Evolutionary conservation across 1,284 basidiomycete species (phyloP), one percentile per base, ranked within the genome.

Genomic region (Cystobasidiaceae sp.): DNA sequence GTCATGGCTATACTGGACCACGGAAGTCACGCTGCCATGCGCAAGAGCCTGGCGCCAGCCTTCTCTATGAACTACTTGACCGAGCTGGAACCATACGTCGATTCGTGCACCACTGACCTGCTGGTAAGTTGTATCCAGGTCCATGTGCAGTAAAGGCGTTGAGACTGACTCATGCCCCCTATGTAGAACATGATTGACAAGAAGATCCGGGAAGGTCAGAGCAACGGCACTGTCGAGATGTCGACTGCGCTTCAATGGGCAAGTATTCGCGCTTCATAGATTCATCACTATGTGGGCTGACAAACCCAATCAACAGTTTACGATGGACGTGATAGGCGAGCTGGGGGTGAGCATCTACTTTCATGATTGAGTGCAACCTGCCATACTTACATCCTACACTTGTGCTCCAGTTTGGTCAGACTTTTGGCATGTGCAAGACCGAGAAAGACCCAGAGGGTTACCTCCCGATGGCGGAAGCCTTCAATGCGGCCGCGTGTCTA

Each of bases 21-120:
- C 21, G 17, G 28, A 7, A 21, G 19, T 9, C 48, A 50, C 17
- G 48, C 48, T 9, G 48, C 48, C 21, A 50, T 50, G 48, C 6
- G 48, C 4, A 50, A 50, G 21, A 50, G 48, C 28, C 48, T 50
- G 21, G 48, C 48, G 23, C 48, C 48, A 4, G 48, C 48, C 17
- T 50, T 50, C 48, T 50, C 48, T 6, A 50, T 50, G 48, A 50
- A 50, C 28, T 50, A 50, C 48, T 25, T 50, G 21, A 50, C 48
- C 28, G 48, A 50, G 48, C 48, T 50, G 17, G 48, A 50, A 50
- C 48, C 48, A 25, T 50, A 50, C 17, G 48, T 50, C 9, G 48
- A 50, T 17, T 21, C 48, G n/a, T 50, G 48, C 17, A 50, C 48
- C 9, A 28, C 21, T 6, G 48, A 50, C 17, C n/a, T 50, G 21